These are phyloP conservation scores for Pseudoturritis turrita DNA, from an alignment of 345 rosid genomes.

Conservation along the genomic window DNA sequence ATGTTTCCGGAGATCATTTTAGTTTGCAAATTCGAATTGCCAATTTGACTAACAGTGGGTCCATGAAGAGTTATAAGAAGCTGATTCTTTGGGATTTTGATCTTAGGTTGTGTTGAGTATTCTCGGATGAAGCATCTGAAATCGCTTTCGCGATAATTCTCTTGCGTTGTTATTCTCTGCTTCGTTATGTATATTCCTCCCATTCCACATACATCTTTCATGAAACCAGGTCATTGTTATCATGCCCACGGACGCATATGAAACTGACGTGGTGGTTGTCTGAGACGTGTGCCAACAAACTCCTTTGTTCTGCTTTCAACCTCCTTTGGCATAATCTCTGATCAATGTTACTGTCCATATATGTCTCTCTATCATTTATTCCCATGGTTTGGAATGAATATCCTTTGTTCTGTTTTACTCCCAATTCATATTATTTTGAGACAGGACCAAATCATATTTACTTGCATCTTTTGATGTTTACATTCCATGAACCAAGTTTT, in stretches of 20 bases:
- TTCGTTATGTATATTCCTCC: background rate
- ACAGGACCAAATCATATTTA: background rate
- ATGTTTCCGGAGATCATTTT: background rate
- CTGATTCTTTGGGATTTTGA: background rate
- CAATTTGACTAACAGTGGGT: background rate
- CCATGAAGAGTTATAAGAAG: background rate
- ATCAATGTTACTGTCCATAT: background rate
- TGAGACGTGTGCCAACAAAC: background rate
- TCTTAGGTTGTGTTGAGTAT: background rate
- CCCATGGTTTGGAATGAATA: conserved; percentile 1
- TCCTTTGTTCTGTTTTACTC: background rate
- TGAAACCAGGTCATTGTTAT: background rate
- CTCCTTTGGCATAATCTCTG: background rate
- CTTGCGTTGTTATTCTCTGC: background rate
- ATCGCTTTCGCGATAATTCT: background rate
- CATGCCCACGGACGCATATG: background rate
- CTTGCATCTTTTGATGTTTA: background rate
- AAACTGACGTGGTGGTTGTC: background rate
- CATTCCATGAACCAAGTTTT: too few relatives aligned
- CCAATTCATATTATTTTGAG: background rate
- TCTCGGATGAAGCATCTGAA: background rate
- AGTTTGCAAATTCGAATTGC: background rate
- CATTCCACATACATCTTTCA: background rate
- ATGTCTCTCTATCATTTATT: background rate
- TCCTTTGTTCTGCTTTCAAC: background rate